A percentile compares a stretch with the other conserved stretches of the same genome.
These are phyloP conservation scores for Alternaria gaisen DNA, from an alignment of 2,329 filamentous ascomycete species.

Conservation along the genomic window DNA sequence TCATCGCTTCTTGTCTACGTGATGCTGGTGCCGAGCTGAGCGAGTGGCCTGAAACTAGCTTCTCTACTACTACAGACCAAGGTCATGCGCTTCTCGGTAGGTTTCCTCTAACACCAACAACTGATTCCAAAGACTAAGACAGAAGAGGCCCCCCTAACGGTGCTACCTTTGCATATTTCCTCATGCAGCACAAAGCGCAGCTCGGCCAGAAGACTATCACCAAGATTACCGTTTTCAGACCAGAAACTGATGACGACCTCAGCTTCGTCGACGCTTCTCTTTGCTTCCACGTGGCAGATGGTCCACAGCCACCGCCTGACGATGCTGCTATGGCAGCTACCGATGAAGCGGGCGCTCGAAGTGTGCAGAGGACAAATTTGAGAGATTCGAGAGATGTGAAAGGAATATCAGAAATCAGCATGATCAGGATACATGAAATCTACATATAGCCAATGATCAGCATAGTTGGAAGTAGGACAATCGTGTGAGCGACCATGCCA, in stretches of 20 bases:
- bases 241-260: conserved; percentile 18
- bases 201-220: conserved; percentile 28
- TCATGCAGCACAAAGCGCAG: conserved; percentile 30
- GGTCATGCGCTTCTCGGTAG: conserved; percentile 28
- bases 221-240: conserved; percentile 23
- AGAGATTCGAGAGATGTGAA: neutral
- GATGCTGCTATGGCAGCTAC: neutral
- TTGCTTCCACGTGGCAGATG: conserved; percentile 24
- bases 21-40: conserved; percentile 7
- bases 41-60: conserved; percentile 29
- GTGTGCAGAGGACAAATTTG: neutral
- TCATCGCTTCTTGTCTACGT: conserved; percentile 26
- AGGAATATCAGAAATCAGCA: neutral
- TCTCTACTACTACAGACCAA: conserved; percentile 22
- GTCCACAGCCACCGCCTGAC: neutral
- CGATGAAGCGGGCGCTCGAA: neutral
- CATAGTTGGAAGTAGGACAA: neutral
- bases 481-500: neutral
- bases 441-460: neutral
- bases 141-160: conserved; percentile 27
- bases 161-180: conserved; percentile 32
- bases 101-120: neutral
- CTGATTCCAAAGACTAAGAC: neutral
- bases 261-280: conserved; percentile 25
- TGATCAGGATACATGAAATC: conserved; percentile 2